Conservation (phyloP, 2,329 filamentous ascomycete species). For the Fusarium gaditjirri region DNA sequence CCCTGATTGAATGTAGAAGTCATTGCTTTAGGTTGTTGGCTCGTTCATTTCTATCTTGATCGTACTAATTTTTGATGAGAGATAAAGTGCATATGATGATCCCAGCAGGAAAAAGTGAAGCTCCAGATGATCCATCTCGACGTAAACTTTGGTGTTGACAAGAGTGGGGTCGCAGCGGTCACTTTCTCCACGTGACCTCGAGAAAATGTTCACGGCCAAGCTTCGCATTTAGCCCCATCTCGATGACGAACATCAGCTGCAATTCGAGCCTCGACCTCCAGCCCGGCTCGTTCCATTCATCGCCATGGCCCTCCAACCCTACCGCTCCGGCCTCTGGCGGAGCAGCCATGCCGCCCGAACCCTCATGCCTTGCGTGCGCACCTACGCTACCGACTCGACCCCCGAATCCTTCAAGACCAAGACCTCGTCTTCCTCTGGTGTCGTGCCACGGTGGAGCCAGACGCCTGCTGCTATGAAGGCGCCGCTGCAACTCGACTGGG, state of each 20-base stretch:
- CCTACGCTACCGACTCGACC: conserved; percentile 46
- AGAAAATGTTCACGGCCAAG: conserved; percentile 48
- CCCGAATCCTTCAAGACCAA: conserved; percentile 44
- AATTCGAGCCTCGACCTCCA: background rate
- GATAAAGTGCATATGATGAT: background rate
- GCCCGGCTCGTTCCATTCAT: conserved; percentile 11
- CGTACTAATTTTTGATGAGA: background rate
- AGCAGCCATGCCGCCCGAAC: conserved; percentile 39
- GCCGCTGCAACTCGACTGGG: conserved; percentile 70
- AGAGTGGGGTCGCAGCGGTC: conserved; percentile 35
- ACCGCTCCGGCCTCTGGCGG: conserved; percentile 46
- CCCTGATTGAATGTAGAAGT: background rate
- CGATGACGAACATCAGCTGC: background rate
- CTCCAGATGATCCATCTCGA: background rate
- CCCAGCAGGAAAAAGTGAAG: background rate
- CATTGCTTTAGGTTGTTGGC: background rate
- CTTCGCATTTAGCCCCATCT: conserved; percentile 19
- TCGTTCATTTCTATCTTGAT: background rate
- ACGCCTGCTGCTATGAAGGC: conserved; percentile 78
- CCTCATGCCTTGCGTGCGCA: conserved; percentile 41
- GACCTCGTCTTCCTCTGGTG: conserved; percentile 6
- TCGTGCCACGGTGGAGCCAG: conserved; percentile 72
- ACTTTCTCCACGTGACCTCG: conserved; percentile 44
- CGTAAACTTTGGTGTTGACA: conserved; percentile 22
- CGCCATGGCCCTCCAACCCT: conserved; percentile 50